Conservation (phyloP, 2,329 filamentous ascomycete species). For the Cladophialophora carrionii region DNA sequence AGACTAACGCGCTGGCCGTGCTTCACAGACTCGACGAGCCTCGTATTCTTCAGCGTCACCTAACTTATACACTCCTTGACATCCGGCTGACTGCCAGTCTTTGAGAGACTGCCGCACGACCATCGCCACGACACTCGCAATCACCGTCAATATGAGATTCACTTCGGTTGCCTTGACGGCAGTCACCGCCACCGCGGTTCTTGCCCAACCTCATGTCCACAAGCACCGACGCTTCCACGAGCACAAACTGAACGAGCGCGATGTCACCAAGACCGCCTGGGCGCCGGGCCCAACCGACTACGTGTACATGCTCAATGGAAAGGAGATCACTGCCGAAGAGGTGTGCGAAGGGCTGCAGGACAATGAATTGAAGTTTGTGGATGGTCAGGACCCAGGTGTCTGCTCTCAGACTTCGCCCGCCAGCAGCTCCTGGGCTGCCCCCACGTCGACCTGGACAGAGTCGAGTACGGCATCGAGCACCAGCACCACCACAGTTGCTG, state of each 20-base stretch:
- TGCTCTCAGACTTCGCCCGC: conserved; percentile 49
- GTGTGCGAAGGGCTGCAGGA: conserved; percentile 72
- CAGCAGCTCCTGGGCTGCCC: conserved; percentile 37
- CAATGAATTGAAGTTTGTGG: conserved; percentile 67
- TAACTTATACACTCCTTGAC: conserved; percentile 27
- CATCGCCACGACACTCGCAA: conserved; percentile 11
- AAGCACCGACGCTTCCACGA: conserved; percentile 48
- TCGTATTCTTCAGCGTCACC: conserved; percentile 24
- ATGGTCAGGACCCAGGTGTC: conserved; percentile 64
- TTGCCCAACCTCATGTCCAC: conserved; percentile 49
- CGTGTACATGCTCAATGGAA: conserved; percentile 71
- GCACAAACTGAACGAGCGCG: conserved; percentile 44
- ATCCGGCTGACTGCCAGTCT: conserved; percentile 23
- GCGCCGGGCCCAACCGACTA: conserved; percentile 65
- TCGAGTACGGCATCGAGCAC: conserved; percentile 37
- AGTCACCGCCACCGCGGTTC: conserved; percentile 49
- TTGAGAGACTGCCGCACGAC: conserved; percentile 32
- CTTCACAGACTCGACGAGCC: conserved; percentile 24
- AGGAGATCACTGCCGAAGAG: conserved; percentile 63
- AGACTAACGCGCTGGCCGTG: conserved; percentile 26
- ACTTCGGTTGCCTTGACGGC: conserved; percentile 39
- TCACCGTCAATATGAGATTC: conserved; percentile 31
- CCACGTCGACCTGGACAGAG: conserved; percentile 35
- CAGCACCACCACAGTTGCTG: conserved; percentile 46
- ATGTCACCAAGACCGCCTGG: conserved; percentile 50